Evolutionary conservation across 352 stramenopile species (phyloP), one percentile per base, ranked within the genome.

Genomic region (Paralagenidium karlingii): DNA sequence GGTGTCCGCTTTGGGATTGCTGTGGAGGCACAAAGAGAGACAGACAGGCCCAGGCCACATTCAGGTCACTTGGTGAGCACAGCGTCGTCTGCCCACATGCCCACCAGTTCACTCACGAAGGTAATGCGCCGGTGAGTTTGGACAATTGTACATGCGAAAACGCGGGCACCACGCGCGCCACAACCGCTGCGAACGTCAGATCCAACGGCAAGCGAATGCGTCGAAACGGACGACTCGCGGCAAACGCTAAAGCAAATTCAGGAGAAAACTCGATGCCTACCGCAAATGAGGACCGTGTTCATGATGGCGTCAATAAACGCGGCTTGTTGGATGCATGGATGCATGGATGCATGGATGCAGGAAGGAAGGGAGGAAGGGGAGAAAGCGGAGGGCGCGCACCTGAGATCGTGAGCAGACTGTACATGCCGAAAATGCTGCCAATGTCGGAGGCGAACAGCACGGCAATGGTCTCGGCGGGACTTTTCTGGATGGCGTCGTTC

Each of bases 181-280:
- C 65, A n/a, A 53, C 56, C 24, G 75, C 73, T 0, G 80, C 75
- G 3, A 62, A 57, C 7, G 64, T 70, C 34, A 93, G 40, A 37
- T 93, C 80, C 5, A 90, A 46, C 24, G 80, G 80, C 36, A 93
- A 50, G 3, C 80, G 71, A 21, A 91, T 53, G 28, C 78, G 74
- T 3, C 79, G 80, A 47, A 93, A 82, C 9, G 80, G 80, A 21
- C 80, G 69, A 43, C 77, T 89, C 22, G 70, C 71, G 11, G 75
- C 78, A 39, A 89, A 93, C 11, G 80, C 80, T 16, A 93, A 38
- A 6, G 80, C 80, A 40, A 91, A 93, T 40, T 93, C 80, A 7
- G 80, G 73, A 21, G 78, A 89, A 44, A 93, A 86, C 36, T 71
- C 52, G 24, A 82, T 49, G 7, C 69, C 67, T 74, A 47, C n/a